phyloP scores from a whole-genome alignment of 768 basidiomycete species.

The Lepiota brunneoincarnata region DNA sequence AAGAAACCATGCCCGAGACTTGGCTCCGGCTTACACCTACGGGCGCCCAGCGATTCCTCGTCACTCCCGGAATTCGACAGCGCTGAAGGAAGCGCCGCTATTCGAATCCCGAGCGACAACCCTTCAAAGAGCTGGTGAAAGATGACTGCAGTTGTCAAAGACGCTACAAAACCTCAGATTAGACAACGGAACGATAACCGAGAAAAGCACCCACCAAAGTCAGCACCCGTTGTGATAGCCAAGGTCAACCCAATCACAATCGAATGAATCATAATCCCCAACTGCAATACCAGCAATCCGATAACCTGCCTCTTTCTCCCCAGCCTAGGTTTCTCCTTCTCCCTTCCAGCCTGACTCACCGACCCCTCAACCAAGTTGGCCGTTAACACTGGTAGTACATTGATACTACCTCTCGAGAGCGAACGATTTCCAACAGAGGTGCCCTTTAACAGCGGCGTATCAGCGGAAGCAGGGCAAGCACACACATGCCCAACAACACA shows the following conservation, averaged over 20 bases:
- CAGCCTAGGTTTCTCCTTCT: slow-evolving; percentile 26
- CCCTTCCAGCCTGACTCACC: background rate
- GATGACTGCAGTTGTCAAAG: slow-evolving; percentile 68
- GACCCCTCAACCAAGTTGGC: background rate
- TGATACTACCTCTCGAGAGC: background rate
- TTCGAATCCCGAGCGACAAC: slow-evolving; percentile 77
- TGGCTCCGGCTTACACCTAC: background rate
- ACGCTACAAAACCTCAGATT: slow-evolving; percentile 38
- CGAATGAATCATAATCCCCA: slow-evolving; percentile 85
- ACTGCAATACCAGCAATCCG: slow-evolving; percentile 78
- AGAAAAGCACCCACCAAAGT: slow-evolving; percentile 56
- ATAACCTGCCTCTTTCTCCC: slow-evolving; percentile 66
- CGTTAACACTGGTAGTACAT: background rate
- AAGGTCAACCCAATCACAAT: slow-evolving; percentile 79
- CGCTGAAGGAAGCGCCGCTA: slow-evolving; percentile 58
- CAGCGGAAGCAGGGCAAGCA: background rate
- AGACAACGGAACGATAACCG: background rate
- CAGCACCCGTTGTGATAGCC: slow-evolving; percentile 62
- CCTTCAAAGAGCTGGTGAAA: slow-evolving; percentile 89
- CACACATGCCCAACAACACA: slow-evolving; percentile 2
- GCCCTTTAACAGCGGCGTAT: background rate
- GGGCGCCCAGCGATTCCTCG: background rate
- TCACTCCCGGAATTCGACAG: background rate
- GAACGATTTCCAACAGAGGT: background rate
- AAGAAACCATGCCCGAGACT: background rate